Evolutionary conservation across 2,329 filamentous ascomycete genomes (phyloP).

Genomic region (Helminthosporium solani): DNA sequence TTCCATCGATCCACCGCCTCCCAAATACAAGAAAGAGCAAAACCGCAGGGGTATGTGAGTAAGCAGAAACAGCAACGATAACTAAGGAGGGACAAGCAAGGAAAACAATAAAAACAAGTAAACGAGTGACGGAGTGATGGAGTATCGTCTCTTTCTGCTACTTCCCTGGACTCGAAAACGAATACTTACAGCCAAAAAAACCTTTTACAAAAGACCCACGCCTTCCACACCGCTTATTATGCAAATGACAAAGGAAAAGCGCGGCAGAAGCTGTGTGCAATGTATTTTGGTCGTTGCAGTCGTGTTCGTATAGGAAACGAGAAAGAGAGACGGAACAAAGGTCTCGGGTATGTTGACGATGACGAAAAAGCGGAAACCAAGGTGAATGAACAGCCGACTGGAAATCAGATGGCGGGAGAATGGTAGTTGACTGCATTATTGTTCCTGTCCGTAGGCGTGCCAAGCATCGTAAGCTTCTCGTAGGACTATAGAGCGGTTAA

Average conservation of each 20-base stretch:
- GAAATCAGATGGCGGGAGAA: slow-evolving; percentile 5
- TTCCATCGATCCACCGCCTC: not conserved
- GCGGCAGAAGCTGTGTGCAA: slow-evolving; percentile 3
- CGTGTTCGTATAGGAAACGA: slow-evolving; percentile 11
- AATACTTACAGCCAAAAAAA: not conserved
- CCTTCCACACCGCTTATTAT: not conserved
- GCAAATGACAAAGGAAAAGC: slow-evolving; percentile 16
- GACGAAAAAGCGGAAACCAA: slow-evolving; percentile 8
- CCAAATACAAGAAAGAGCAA: not conserved
- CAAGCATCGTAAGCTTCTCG: slow-evolving; percentile 42
- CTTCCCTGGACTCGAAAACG: not conserved
- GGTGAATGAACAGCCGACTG: slow-evolving; percentile 4
- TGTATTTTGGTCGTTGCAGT: slow-evolving; percentile 15
- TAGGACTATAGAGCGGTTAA: slow-evolving; percentile 25
- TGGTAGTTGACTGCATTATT: slow-evolving; percentile 12
- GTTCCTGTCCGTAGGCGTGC: slow-evolving; percentile 33
- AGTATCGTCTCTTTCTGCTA: not conserved
- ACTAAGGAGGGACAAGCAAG: too few relatives aligned
- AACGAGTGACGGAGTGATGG: not conserved
- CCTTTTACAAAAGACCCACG: not conserved
- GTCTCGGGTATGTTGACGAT: slow-evolving; percentile 18
- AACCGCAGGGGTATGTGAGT: not conserved
- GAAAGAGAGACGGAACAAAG: slow-evolving; percentile 4
- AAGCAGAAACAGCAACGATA: not conserved
- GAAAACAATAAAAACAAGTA: not conserved